A percentile compares a stretch with the other conserved stretches of the same genome.
Evolutionary conservation across 192 early-diverging fungal species (phyloP).

Genomic region (Bifiguratus adelaidae): DNA sequence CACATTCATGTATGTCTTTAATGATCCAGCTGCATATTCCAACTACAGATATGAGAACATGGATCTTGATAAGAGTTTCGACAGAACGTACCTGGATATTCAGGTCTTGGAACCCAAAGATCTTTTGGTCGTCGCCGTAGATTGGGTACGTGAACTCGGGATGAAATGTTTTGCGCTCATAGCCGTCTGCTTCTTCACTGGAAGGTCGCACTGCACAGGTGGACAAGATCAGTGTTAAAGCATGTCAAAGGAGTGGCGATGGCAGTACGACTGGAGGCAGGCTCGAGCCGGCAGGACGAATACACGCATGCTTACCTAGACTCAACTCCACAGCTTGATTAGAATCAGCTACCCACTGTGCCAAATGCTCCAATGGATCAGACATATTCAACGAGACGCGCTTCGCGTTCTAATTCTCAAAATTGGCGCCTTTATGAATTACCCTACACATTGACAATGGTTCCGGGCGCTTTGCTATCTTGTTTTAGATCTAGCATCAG

Average conservation of each 20-base stretch:
- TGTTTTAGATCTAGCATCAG: slow-evolving; percentile 59
- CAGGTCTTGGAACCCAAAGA: slow-evolving; percentile 86
- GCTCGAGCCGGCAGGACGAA: too few relatives aligned
- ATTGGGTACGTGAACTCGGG: slow-evolving; percentile 84
- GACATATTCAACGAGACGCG: too few relatives aligned
- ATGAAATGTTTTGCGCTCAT: slow-evolving; percentile 36
- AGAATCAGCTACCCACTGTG: too few relatives aligned
- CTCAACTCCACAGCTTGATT: too few relatives aligned
- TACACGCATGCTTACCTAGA: too few relatives aligned
- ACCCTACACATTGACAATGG: slow-evolving; percentile 25
- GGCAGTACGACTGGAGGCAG: too few relatives aligned
- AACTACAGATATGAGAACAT: slow-evolving; percentile 31
- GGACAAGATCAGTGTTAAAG: too few relatives aligned
- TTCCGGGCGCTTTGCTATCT: slow-evolving; percentile 56
- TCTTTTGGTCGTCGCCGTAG: slow-evolving; percentile 78
- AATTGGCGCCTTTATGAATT: too few relatives aligned
- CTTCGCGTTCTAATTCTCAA: too few relatives aligned
- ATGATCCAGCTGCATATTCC: slow-evolving; percentile 66
- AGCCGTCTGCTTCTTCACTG: not conserved
- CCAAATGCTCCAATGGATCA: too few relatives aligned
- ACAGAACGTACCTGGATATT: slow-evolving; percentile 34
- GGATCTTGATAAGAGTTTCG: not conserved
- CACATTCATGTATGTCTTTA: slow-evolving; percentile 60
- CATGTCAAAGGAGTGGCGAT: too few relatives aligned
- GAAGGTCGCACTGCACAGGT: not conserved